phyloP scores from a whole-genome alignment of 140 eudicot genomes.

The Eryngium alpinum region DNA sequence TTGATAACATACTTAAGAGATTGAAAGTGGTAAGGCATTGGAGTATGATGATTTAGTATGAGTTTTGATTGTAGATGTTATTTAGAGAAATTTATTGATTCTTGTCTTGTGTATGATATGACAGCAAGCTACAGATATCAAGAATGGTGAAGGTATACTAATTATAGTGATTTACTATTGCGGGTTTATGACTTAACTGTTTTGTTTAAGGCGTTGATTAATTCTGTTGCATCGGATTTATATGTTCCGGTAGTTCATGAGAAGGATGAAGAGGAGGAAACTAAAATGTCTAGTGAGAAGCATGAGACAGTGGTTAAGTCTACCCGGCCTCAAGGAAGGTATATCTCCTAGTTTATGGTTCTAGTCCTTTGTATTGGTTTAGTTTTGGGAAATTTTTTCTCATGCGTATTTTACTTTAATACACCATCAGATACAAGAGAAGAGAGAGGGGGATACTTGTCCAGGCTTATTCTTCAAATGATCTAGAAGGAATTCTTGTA shows the following conservation, averaged over 20 bases:
- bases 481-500: constrained; percentile 92
- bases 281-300: constrained; percentile 23
- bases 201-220: constrained; percentile 4
- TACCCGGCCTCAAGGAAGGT: constrained; percentile 91
- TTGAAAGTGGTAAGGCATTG: constrained; percentile 62
- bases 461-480: constrained; percentile 55
- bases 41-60: not conserved
- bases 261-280: constrained; percentile 28
- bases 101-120: constrained; percentile 14
- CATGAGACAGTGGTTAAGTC: constrained; percentile 39
- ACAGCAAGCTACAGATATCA: constrained; percentile 56
- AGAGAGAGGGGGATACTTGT: constrained; percentile 81
- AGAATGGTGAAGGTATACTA: constrained; percentile 43
- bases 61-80: not conserved
- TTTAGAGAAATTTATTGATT: not conserved
- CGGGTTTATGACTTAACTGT: not conserved
- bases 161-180: not conserved
- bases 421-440: constrained; percentile 53
- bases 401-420: not conserved
- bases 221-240: constrained; percentile 7
- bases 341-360: not conserved
- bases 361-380: not conserved
- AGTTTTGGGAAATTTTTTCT: not conserved
- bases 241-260: constrained; percentile 24
- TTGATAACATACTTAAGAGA: constrained; percentile 80